A percentile compares a stretch with the other conserved stretches of the same genome.
Conservation (phyloP, 352 stramenopile genomes). For the Phytophthora megakarya region DNA sequence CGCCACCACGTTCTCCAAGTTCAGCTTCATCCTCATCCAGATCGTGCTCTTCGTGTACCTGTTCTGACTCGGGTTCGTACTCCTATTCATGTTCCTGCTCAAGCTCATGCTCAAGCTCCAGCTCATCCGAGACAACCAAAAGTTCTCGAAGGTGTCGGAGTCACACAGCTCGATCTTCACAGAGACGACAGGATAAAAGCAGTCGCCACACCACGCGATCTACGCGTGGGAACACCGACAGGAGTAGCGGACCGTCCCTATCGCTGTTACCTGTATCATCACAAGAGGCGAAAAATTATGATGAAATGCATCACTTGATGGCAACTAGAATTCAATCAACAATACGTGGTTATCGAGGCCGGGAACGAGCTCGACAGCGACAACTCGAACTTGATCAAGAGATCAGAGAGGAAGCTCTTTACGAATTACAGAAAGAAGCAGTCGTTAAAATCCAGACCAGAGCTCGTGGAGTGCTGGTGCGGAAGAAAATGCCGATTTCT, state of each 20-base stretch:
- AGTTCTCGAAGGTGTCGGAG: conserved; percentile 6
- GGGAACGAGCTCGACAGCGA: conserved; percentile 19
- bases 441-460: conserved; percentile 49
- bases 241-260: conserved; percentile 15
- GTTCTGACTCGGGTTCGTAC: conserved; percentile 12
- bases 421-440: conserved; percentile 42
- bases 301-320: conserved; percentile 35
- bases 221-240: conserved; percentile 7
- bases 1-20: conserved; percentile 7
- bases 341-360: conserved; percentile 39
- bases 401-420: conserved; percentile 46
- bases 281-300: conserved; percentile 23
- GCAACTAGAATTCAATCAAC: conserved; percentile 46
- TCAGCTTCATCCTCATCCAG: background rate
- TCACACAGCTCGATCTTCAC: conserved; percentile 16
- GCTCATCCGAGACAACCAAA: conserved; percentile 7
- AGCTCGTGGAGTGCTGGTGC: conserved; percentile 41
- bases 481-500: conserved; percentile 30
- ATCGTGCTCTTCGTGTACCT: conserved; percentile 18
- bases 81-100: conserved; percentile 31
- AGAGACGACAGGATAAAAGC: background rate
- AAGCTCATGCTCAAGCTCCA: conserved; percentile 25
- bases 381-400: conserved; percentile 41
- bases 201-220: conserved; percentile 5
- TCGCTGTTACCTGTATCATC: conserved; percentile 4